Evolutionary conservation across 345 rosid genomes (phyloP), one percentile per base, ranked within the genome.

Genomic region (Pugionium cornutum): DNA sequence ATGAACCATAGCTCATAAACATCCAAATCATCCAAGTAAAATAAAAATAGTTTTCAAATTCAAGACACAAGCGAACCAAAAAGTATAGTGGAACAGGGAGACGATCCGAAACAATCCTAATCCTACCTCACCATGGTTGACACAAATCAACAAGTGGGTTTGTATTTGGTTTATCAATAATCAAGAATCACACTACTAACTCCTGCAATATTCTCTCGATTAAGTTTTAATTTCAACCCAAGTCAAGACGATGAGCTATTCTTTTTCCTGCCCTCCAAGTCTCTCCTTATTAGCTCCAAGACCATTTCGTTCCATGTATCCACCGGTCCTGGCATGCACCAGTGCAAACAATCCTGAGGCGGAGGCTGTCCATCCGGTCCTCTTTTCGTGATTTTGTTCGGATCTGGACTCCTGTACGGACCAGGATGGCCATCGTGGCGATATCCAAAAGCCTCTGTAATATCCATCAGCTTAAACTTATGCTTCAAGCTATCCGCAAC

Each of bases 251-350:
- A 27, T 71, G 51, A 55, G 58, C 30, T 70, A 10, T 7, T 70
- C 42, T 6, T 58, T 68, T 52, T 27, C 3, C 56, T 58, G 58
- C 76, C 79, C 58, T 85, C 90, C 7, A 62, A 65, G 59, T 94
- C 96, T 80, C 91, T 83, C 66, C 88, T 81, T 56, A 85, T 81
- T 35, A 74, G 72, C 73, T 94, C 99, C 30, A 94, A 83, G 66
- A 90, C 95, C 49, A 94, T 68, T 68, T 94, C 99, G 36, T 94
- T 94, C 97, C 99, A 94, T 30, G 85, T 84, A 70, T 94, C 99
- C 0, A 94, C 92, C 0, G 99, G 97, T 27, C 99, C 99, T 0
- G 97, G 95, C 99, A 94, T 90, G 87, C 97, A 94, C 99, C 99
- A 94, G 77, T 94, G 99, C 53, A 94, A 76, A 85, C 99, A 94